A percentile compares a stretch with the other conserved stretches of the same genome.
phyloP scores from a whole-genome alignment of 805 yeast genomes.

The Candida saitoana region DNA sequence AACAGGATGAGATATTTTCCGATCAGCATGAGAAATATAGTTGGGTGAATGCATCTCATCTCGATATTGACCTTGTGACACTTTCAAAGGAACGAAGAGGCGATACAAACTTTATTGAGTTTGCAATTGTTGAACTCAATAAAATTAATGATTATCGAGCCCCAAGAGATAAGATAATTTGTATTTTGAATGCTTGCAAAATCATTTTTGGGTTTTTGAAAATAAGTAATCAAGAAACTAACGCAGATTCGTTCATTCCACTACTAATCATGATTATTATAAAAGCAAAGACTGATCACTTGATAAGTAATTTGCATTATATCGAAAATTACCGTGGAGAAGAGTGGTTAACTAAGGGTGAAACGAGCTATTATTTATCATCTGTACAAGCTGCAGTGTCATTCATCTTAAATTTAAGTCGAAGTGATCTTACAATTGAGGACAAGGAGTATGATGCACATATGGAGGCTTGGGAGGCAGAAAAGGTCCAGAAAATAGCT shows the following conservation, averaged over 20 bases:
- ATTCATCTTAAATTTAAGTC: conserved; percentile 62
- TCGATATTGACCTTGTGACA: conserved; percentile 59
- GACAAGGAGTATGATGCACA: conserved; percentile 57
- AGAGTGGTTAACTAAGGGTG: conserved; percentile 72
- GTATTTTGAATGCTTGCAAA: conserved; percentile 87
- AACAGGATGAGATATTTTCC: conserved; percentile 51
- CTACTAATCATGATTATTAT: conserved; percentile 74
- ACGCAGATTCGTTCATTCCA: conserved; percentile 95
- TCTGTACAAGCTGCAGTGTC: conserved; percentile 87
- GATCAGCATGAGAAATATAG: conserved; percentile 56
- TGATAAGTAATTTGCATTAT: conserved; percentile 78
- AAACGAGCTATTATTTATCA: conserved; percentile 84
- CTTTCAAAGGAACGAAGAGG: conserved; percentile 30
- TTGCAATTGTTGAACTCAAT: conserved; percentile 68
- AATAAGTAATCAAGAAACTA: conserved; percentile 62
- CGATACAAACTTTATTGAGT: conserved; percentile 45
- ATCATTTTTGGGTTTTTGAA: conserved; percentile 85
- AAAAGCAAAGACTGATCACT: conserved; percentile 57
- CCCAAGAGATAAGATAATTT: conserved; percentile 91
- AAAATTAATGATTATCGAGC: conserved; percentile 83
- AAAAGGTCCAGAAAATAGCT: conserved; percentile 18
- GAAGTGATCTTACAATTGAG: conserved; percentile 55
- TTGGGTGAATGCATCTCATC: conserved; percentile 71
- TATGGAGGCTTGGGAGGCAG: conserved; percentile 48
- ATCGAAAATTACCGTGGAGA: conserved; percentile 80